A percentile compares a stretch with the other conserved stretches of the same genome.
Conservation (phyloP, 108 stramenopile genomes). For the Chaetoceros muelleri region DNA sequence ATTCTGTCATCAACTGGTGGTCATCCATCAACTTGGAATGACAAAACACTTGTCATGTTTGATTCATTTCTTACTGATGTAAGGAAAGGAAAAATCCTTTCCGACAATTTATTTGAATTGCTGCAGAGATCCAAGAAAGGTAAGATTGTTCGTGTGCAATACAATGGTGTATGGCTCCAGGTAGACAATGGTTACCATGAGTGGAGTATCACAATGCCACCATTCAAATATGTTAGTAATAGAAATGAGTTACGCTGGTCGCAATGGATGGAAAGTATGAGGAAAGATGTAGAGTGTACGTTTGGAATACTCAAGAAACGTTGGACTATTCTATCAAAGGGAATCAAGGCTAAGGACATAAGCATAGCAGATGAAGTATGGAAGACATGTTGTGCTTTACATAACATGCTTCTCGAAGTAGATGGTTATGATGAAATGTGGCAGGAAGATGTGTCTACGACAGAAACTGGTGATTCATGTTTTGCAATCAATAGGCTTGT, state of each 20-base stretch:
- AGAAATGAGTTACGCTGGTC: conserved; percentile 4
- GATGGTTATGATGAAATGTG: conserved; percentile 17
- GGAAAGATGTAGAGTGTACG: conserved; percentile 42
- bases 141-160: not conserved
- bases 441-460: not conserved
- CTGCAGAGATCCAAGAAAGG: not conserved
- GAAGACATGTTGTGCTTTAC: conserved; percentile 25
- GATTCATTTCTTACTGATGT: conserved; percentile 4
- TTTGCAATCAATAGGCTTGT: not conserved
- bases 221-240: not conserved
- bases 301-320: conserved; percentile 30
- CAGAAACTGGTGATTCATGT: not conserved
- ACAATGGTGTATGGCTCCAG: conserved; percentile 3
- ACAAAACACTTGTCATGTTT: conserved; percentile 12
- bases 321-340: conserved; percentile 13
- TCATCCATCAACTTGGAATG: conserved; percentile 1
- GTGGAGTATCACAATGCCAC: conserved; percentile 6
- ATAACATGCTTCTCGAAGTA: conserved; percentile 24
- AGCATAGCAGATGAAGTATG: conserved; percentile 11
- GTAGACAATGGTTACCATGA: conserved; percentile 6
- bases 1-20: conserved; percentile 7
- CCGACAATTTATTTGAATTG: conserved; percentile 9
- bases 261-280: conserved; percentile 18
- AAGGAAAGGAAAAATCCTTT: conserved; percentile 2
- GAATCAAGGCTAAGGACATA: conserved; percentile 13